Conservation (phyloP, 495 filamentous ascomycete genomes). For the Aspergillus kassunensis region DNA sequence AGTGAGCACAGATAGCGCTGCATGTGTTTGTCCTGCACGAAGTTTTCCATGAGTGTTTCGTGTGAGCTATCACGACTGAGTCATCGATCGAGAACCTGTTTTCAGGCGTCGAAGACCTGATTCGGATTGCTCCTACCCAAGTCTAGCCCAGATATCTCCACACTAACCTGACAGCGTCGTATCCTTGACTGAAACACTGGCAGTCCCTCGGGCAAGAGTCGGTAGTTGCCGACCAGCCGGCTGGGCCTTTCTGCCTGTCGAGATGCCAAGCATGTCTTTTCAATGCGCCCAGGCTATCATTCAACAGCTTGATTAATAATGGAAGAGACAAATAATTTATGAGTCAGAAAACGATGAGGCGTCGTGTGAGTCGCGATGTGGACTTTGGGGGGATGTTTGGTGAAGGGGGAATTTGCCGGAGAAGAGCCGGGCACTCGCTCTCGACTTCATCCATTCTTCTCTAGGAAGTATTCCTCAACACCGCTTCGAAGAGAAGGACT, state of each 20-base stretch:
- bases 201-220: background rate
- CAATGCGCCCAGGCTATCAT: background rate
- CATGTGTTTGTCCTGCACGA: slow-evolving; percentile 2
- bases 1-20: no score
- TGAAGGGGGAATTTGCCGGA: background rate
- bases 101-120: background rate
- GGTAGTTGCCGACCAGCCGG: slow-evolving; percentile 8
- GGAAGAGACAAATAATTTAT: background rate
- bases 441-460: background rate
- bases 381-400: no score
- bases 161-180: background rate
- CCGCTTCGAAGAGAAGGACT: no score
- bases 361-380: no score
- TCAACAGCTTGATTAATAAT: background rate
- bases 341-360: background rate
- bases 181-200: background rate
- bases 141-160: background rate
- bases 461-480: background rate
- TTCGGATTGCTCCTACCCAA: background rate
- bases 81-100: background rate
- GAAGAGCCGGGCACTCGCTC: background rate
- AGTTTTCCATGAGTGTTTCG: background rate
- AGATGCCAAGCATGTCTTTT: background rate
- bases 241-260: slow-evolving; percentile 1
- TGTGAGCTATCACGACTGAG: background rate